A percentile compares a stretch with the other conserved stretches of the same genome.
These are phyloP conservation scores for Dicorynia guianensis DNA, from an alignment of 306 rosid species.

Conservation along the genomic window DNA sequence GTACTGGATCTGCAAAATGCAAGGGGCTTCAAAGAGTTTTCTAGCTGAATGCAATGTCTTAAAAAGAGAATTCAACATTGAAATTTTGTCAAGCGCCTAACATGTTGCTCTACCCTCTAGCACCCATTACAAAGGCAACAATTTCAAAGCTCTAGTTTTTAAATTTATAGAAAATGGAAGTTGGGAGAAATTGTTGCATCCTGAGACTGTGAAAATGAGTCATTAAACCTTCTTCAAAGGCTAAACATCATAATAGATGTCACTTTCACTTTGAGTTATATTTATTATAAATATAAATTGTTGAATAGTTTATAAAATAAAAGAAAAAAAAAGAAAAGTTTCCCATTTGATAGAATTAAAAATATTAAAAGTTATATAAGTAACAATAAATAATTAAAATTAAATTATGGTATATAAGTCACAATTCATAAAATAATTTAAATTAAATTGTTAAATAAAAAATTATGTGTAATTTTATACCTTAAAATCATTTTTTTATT, in stretches of 20 bases:
- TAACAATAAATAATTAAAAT: too few relatives aligned
- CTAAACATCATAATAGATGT: background rate
- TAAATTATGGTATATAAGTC: too few relatives aligned
- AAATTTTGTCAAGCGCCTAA: conserved; percentile 31
- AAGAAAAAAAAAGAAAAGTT: too few relatives aligned
- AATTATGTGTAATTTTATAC: too few relatives aligned
- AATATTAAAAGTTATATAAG: too few relatives aligned
- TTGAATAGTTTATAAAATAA: too few relatives aligned
- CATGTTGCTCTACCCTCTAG: conserved; percentile 31
- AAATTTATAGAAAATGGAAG: background rate
- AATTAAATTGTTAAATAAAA: too few relatives aligned
- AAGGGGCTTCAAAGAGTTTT: background rate
- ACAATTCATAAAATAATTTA: too few relatives aligned
- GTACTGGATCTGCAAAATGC: conserved; percentile 35
- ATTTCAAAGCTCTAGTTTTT: background rate
- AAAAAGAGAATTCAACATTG: conserved; percentile 33
- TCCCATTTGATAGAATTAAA: too few relatives aligned
- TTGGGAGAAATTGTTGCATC: background rate
- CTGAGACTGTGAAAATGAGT: background rate
- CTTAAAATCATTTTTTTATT: too few relatives aligned
- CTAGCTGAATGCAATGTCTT: conserved; percentile 43
- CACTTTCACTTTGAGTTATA: background rate
- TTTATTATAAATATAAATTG: too few relatives aligned
- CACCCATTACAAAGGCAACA: conserved; percentile 1
- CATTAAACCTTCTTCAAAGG: background rate